Base-by-base conservation (phyloP, 805 yeast species). In the Zygosaccharomyces lentus region DNA sequence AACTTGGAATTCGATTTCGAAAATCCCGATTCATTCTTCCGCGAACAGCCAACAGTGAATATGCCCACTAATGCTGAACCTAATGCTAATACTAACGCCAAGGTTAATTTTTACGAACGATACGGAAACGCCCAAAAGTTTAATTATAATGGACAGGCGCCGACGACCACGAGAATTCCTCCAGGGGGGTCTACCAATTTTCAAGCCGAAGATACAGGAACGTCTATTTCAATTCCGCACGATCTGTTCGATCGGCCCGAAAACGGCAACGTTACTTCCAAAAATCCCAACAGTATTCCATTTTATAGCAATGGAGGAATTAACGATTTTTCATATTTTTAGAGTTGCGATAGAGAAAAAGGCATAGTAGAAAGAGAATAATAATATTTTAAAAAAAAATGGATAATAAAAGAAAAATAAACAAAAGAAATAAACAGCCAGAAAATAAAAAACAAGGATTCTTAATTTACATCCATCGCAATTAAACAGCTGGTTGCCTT, bases 1-100 rank as follows among this genome's bases (percentile, higher is more conserved):
- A 57, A 54, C 39, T 49, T 53, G 44, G 63, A 59, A 23, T 57
- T 61, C 37, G 61, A 59, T 42, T 53, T 59, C 35, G 62, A 54
- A 17, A 56, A 57, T 41, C 51, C 58, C n/a, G 49, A 45, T 19
- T 44, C 53, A 2, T 50, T 56, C 30, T 43, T 54, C 13, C 50
- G 50, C 25, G 56, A 55, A 9, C 53, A 48, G 29, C 29, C 46
- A 17, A 47, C 16, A 19, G 8, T 34, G 17, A 15, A 37, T 9
- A n/a, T 6, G 16, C 21, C 21, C 17, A 12, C 41, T 24, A 39
- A 31, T 19, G 21, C 41, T n/a, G 46, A 25, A 24, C 21, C 19
- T 24, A 25, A 27, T 24, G 40, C 9, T 23, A 37, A 37, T 25
- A 9, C 29, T 9, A 25, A 25, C 29, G 9, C 32, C 15, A 29